Conservation (phyloP, 2,329 filamentous ascomycete species). For the Clonostachys rosea region DNA sequence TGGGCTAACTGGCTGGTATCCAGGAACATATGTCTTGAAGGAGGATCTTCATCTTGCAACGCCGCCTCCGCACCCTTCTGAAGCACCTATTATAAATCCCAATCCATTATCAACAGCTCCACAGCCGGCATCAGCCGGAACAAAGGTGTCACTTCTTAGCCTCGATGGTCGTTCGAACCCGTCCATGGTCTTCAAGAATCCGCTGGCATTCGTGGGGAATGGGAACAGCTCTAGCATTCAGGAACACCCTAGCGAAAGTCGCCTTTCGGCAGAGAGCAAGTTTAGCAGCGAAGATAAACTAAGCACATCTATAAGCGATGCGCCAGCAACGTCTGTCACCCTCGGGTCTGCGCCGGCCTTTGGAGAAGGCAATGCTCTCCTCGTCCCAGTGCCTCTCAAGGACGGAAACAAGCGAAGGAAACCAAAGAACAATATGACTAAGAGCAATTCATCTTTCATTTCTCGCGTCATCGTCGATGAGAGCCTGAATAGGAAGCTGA, state of each 20-base stretch:
- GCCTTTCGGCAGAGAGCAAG: constrained; percentile 56
- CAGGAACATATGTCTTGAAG: constrained; percentile 84
- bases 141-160: constrained; percentile 74
- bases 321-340: constrained; percentile 25
- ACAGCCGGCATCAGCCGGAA: constrained; percentile 78
- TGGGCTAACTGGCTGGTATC: not conserved
- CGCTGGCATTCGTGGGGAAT: constrained; percentile 22
- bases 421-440: constrained; percentile 96
- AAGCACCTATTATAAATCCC: constrained; percentile 79
- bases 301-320: constrained; percentile 49
- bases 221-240: constrained; percentile 46
- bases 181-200: not conserved
- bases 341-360: constrained; percentile 61
- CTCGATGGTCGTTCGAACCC: constrained; percentile 58
- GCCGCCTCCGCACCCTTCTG: constrained; percentile 91
- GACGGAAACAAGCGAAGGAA: constrained; percentile 81
- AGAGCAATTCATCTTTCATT: constrained; percentile 98
- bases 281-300: constrained; percentile 52
- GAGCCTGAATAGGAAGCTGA: constrained; percentile 68
- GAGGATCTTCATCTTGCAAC: constrained; percentile 92
- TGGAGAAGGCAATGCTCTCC: constrained; percentile 77
- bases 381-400: constrained; percentile 59
- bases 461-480: constrained; percentile 95
- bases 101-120: constrained; percentile 87
- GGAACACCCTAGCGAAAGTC: constrained; percentile 56